These are phyloP conservation scores for Sphaerosporella brunnea DNA, from an alignment of 495 filamentous ascomycete species.

Conservation along the genomic window DNA sequence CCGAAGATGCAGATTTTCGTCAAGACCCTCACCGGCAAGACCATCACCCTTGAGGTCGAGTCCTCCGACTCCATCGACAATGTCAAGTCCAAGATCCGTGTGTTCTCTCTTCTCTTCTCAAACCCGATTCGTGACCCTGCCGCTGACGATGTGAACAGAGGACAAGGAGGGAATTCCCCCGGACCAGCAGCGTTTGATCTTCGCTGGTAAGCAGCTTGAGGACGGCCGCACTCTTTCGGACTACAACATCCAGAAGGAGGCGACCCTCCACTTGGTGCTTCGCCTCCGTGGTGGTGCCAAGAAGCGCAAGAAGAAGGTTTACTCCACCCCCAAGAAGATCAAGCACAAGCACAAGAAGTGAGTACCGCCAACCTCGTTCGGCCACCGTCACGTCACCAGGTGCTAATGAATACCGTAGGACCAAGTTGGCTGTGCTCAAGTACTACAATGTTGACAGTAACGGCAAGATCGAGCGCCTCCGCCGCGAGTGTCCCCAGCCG, in stretches of 20 bases:
- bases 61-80: slow-evolving; percentile 99
- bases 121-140: too few species aligned
- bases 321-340: slow-evolving; percentile 99
- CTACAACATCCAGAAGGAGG: slow-evolving; percentile 99
- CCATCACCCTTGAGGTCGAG: slow-evolving; percentile 99
- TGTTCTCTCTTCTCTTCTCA: too few species aligned
- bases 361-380: slow-evolving; percentile 8
- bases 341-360: slow-evolving; percentile 98
- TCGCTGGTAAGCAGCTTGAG: slow-evolving; percentile 99
- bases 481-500: slow-evolving; percentile 84
- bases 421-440: slow-evolving; percentile 98
- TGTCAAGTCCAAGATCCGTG: slow-evolving; percentile 80
- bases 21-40: slow-evolving; percentile 99
- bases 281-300: slow-evolving; percentile 93
- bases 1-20: slow-evolving; percentile 94
- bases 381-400: too few species aligned
- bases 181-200: slow-evolving; percentile 99
- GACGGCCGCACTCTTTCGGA: slow-evolving; percentile 97
- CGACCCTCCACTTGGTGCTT: slow-evolving; percentile 93
- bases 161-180: slow-evolving; percentile 99
- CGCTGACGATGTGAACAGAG: slow-evolving; percentile 31
- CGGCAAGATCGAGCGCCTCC: slow-evolving; percentile 98
- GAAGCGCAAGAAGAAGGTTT: slow-evolving; percentile 99
- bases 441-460: slow-evolving; percentile 99
- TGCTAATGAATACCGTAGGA: slow-evolving; percentile 45